Base-by-base conservation (phyloP, 2,329 filamentous ascomycete species). In the Cladosporium sp. region DNA sequence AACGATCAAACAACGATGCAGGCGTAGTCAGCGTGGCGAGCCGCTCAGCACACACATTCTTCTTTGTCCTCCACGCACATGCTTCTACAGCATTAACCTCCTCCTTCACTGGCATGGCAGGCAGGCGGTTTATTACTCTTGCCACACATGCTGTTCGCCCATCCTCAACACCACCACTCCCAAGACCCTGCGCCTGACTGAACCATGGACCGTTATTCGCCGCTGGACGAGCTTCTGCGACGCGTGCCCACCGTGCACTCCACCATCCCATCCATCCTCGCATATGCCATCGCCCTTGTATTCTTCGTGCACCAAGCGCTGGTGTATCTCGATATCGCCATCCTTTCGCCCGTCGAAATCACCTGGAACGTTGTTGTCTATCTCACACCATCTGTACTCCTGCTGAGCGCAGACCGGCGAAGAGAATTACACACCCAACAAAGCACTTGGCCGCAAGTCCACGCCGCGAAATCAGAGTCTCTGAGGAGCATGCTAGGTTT, bases 281-380 rank as follows among this genome's bases (percentile, higher is more conserved):
- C 67, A n/a, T 74, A 70, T 64, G 71, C 69, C 8, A 67, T 75
- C 44, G 67, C 74, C 11, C 26, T 73, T 24, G 44, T 75, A 30
- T 76, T 75, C 71, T 64, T 74, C 24, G 57, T 79, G 51, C 74
- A 78, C 67, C 71, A 73, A 51, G 51, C 72, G 3, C 65, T 75
- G 28, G 67, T 69, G 36, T 73, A 74, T 65, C 70, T 77, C 63
- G 71, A 76, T 65, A 57, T 73, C 47, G 67, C 74, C 3, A 61
- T 80, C 26, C 71, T 82, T 5, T 75, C 78, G 69, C 72, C 83
- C 72, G 74, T 80, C 66, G 80, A 83, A 70, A 74, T 88, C 62
- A 73, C 87, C 44, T 91, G 89, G 88, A 85, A 90, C 77, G 75
- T 77, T 30, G 67, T 90, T 34, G 84, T 92, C 64, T 81, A 82